Evolutionary conservation across 192 early-diverging fungal genomes (phyloP).

Genomic region (Obelidium mucronatum): DNA sequence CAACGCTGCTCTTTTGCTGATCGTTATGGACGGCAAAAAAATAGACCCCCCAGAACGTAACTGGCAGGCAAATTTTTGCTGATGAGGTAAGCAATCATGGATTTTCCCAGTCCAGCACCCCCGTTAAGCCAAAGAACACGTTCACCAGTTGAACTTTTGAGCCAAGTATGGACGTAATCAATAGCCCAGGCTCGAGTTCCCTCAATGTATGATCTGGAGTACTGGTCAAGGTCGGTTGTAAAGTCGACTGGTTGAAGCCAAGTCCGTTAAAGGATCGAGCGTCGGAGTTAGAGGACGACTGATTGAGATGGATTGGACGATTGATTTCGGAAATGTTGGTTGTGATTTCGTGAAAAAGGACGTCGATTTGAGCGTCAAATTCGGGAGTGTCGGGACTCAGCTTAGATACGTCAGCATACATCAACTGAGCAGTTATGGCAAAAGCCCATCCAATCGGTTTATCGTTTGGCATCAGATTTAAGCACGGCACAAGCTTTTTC

Average conservation of each 20-base stretch:
- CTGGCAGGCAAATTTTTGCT: background rate
- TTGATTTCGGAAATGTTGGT: no score
- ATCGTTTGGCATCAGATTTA: no score
- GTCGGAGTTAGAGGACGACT: no score
- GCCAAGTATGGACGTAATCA: constrained; percentile 8
- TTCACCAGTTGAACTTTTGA: background rate
- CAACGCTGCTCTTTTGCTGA: background rate
- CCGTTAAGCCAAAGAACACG: constrained; percentile 18
- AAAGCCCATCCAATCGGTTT: no score
- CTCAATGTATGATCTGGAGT: constrained; percentile 4
- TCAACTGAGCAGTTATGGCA: no score
- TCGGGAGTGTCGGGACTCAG: no score
- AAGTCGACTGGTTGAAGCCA: constrained; percentile 29
- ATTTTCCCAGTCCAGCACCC: constrained; percentile 23
- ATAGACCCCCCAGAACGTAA: background rate
- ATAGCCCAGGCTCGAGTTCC: constrained; percentile 13
- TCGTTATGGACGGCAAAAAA: constrained; percentile 7
- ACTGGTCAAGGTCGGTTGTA: constrained; percentile 2
- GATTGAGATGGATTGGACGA: no score
- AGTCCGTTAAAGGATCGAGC: no score
- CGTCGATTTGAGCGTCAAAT: no score
- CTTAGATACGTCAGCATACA: no score
- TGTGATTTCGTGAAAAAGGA: no score
- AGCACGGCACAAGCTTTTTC: no score
- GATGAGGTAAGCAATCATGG: constrained; percentile 1